These are phyloP conservation scores for Suhomyces pyralidae DNA, from an alignment of 805 yeast species.

Conservation along the genomic window DNA sequence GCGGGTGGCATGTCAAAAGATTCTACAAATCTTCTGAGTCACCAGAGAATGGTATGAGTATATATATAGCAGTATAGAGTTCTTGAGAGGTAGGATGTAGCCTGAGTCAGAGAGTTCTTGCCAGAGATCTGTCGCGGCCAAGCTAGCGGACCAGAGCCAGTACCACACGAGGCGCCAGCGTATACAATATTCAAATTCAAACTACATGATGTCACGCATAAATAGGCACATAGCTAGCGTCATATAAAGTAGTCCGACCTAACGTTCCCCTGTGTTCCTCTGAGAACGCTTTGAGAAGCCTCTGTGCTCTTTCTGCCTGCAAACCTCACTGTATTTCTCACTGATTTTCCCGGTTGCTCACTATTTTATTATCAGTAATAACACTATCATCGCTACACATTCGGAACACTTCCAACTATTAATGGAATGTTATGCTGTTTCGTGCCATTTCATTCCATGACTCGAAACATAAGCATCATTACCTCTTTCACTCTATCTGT, in stretches of 20 bases:
- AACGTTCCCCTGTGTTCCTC: no score
- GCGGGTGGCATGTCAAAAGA: no score
- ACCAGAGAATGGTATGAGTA: no score
- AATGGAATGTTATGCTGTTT: background rate
- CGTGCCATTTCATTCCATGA: background rate
- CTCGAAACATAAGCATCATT: background rate
- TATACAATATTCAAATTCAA: no score
- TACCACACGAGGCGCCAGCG: background rate
- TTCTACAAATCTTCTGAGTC: no score
- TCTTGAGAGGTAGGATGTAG: background rate
- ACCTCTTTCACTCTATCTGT: background rate
- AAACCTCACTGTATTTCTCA: background rate
- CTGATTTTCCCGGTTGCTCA: background rate
- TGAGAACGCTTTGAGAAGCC: no score
- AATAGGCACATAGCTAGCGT: no score
- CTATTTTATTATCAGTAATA: background rate
- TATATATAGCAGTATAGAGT: background rate
- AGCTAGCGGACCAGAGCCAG: background rate
- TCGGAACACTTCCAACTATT: background rate
- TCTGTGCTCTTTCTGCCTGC: no score
- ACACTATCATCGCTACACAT: background rate
- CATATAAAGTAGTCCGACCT: no score
- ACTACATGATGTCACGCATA: no score
- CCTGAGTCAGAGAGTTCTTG: background rate
- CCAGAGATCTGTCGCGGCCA: background rate